Evolutionary conservation across 495 filamentous ascomycete species (phyloP), one percentile per base, ranked within the genome.

Genomic region (Hapsidospora chrysogenum): DNA sequence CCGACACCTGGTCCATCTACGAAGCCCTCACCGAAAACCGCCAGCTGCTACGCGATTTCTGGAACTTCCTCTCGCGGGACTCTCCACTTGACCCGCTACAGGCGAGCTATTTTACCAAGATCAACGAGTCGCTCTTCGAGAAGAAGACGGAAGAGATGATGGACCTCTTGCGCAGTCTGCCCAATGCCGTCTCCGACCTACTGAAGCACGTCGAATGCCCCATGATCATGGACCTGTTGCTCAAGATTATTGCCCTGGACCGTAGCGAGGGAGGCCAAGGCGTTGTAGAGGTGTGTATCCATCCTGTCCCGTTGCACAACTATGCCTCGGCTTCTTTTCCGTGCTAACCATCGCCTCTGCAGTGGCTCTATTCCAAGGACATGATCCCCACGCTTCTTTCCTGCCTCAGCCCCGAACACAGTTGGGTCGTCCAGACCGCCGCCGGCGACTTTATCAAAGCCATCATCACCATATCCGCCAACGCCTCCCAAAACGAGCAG

Each of bases 111-210:
- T 99, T 99, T 51, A 96, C 89, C 11, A 99, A 96, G 50, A 84
- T 99, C 43, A 96, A 95, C 57, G 89, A 99, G 53, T 76, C 85
- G 2, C 58, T 99, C 13, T 75, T 99, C 36, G 92, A 95, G 54
- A 92, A 85, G 56, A 96, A 96, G 68, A 95, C 92, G 20, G 80
- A 85, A 42, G 86, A 94, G 41, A 96, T 95, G 85, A 57, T 99
- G 29, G 75, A 76, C 11, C 73, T 96, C 32, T 68, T 96, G 42
- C 89, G 82, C 51, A 77, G 76, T 2, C 46, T 94, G 31, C 76
- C 87, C 20, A 74, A 76, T 25, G 78, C 92, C 21, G 67, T 99
- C 17, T 64, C 77, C 2, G 75, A 82, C 38, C 83, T 96, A 56
- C 64, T 96, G 33, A 78, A 83, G 46, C 89, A 99, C 54, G 83